Conservation (phyloP, 2,329 filamentous ascomycete species). For the Calonectria hongkongensis region DNA sequence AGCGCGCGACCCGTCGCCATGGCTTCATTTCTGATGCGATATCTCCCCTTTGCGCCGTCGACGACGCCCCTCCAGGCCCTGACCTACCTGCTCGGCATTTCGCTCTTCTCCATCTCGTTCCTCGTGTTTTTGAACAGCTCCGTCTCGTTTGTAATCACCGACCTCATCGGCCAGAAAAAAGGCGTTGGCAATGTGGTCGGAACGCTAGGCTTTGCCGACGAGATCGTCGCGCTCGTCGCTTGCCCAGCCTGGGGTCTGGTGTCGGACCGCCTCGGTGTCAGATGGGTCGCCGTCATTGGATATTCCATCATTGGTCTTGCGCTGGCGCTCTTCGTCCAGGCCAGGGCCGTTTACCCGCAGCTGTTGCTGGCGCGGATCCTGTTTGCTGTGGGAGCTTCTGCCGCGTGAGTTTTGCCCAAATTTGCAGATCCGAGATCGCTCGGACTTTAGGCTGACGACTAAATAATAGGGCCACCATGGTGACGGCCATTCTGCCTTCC, state of each 20-base stretch:
- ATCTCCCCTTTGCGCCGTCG: slow-evolving; percentile 75
- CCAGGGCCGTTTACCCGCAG: slow-evolving; percentile 90
- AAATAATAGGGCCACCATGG: slow-evolving; percentile 85
- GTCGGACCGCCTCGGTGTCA: slow-evolving; percentile 85
- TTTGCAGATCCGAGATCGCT: slow-evolving; percentile 10
- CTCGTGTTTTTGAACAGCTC: slow-evolving; percentile 92
- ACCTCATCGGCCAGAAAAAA: slow-evolving; percentile 84
- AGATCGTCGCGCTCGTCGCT: slow-evolving; percentile 86
- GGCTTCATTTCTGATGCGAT: slow-evolving; percentile 61
- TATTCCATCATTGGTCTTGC: slow-evolving; percentile 88
- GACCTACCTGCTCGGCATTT: slow-evolving; percentile 87
- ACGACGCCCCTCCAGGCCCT: slow-evolving; percentile 78
- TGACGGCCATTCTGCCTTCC: slow-evolving; percentile 92
- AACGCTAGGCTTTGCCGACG: slow-evolving; percentile 89
- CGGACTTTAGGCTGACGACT: slow-evolving; percentile 39
- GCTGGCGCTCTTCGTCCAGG: slow-evolving; percentile 88
- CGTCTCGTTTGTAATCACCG: slow-evolving; percentile 89
- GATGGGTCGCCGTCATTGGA: slow-evolving; percentile 83
- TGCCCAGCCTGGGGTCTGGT: slow-evolving; percentile 87
- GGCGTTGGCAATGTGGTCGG: slow-evolving; percentile 88
- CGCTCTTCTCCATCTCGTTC: slow-evolving; percentile 91
- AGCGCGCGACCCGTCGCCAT: slow-evolving; percentile 17
- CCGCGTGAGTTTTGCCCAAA: slow-evolving; percentile 74
- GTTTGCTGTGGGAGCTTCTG: slow-evolving; percentile 94
- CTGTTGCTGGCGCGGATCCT: slow-evolving; percentile 88